phyloP scores from a whole-genome alignment of 2,329 filamentous ascomycete species.

The Aspergillus sp. region DNA sequence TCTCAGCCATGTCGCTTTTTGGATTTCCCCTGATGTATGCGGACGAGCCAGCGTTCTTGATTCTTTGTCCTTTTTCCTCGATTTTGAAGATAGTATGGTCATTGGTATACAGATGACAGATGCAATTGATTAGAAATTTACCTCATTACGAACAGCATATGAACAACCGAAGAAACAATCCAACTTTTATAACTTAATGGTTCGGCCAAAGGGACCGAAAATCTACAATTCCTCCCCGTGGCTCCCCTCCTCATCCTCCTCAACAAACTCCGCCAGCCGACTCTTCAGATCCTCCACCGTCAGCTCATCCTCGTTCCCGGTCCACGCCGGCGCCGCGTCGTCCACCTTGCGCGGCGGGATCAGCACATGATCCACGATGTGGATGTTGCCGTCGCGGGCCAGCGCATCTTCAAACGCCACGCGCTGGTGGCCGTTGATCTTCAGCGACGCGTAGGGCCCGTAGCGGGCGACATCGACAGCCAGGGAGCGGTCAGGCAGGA shows the following conservation, averaged over 20 bases:
- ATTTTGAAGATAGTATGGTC: slow-evolving; percentile 6
- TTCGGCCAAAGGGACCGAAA: background rate
- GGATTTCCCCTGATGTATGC: too few species aligned
- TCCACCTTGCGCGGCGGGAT: slow-evolving; percentile 66
- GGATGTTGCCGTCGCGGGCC: slow-evolving; percentile 77
- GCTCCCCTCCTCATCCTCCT: background rate
- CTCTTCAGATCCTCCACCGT: slow-evolving; percentile 22
- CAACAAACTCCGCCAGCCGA: slow-evolving; percentile 17
- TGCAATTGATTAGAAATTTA: slow-evolving; percentile 10
- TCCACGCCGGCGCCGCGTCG: slow-evolving; percentile 2
- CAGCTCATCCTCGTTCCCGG: slow-evolving; percentile 13
- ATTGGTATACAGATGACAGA: slow-evolving; percentile 9
- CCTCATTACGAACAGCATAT: background rate
- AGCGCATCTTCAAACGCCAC: slow-evolving; percentile 70
- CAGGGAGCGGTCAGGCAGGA: slow-evolving; percentile 65
- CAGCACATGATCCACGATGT: slow-evolving; percentile 70
- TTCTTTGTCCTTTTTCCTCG: slow-evolving; percentile 2
- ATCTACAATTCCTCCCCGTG: background rate
- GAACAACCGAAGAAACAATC: too few species aligned
- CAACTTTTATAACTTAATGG: background rate
- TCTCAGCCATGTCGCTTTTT: too few species aligned
- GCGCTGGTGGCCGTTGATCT: slow-evolving; percentile 69
- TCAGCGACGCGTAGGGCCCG: slow-evolving; percentile 68
- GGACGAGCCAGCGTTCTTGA: background rate
- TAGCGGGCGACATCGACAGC: slow-evolving; percentile 69